Percentiles rank a stretch among this genome's conserved stretches.
Conservation (phyloP, 176 grass and related monocot species). For the Bolboschoenus planiculmis region DNA sequence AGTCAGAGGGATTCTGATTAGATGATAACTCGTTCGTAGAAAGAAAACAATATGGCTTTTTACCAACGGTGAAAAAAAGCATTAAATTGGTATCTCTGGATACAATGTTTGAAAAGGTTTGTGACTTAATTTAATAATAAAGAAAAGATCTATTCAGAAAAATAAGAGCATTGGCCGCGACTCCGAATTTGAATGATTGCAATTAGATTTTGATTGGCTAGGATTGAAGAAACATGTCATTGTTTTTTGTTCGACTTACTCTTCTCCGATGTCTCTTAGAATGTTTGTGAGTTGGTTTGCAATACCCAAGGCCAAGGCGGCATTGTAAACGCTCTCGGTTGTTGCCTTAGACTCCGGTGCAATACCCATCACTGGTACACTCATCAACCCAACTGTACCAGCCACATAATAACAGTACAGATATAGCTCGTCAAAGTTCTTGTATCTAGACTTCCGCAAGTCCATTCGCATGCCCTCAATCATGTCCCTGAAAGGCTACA, state of each 20-base stretch:
- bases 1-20: background rate
- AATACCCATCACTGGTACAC: constrained; percentile 80
- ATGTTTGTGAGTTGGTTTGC: constrained; percentile 98
- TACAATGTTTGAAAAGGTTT: background rate
- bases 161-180: background rate
- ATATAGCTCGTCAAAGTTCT: constrained; percentile 86
- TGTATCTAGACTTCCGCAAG: constrained; percentile 53
- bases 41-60: background rate
- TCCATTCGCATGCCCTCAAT: constrained; percentile 94
- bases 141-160: background rate
- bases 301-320: constrained; percentile 64
- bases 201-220: background rate
- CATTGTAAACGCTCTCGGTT: constrained; percentile 56
- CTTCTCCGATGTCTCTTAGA: constrained; percentile 82
- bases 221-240: background rate
- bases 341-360: constrained; percentile 47
- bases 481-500: constrained; percentile 91
- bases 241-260: constrained; percentile 34
- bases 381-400: constrained; percentile 83
- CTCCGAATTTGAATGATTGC: background rate
- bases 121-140: background rate
- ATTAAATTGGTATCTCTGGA: background rate
- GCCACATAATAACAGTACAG: constrained; percentile 97
- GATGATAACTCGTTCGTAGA: background rate
- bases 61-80: background rate